Base-by-base conservation (phyloP, 345 rosid species). In the Eucalyptus tenuipes region DNA sequence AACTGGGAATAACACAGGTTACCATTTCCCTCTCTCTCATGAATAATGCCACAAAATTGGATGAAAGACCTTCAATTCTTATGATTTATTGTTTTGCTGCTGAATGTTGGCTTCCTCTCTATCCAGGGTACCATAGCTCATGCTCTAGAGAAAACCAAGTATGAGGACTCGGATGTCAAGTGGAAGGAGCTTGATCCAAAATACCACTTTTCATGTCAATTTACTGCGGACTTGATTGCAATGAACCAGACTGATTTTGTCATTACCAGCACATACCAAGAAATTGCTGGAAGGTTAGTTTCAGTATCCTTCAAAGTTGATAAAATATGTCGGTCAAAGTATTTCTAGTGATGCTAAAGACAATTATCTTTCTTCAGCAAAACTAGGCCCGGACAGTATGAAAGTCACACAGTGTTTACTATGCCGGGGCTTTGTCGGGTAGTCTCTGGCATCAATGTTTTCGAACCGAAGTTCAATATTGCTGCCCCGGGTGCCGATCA, bases 401-500 rank as follows among this genome's bases (percentile, higher is more conserved):
- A 98, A 91, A 96, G 99, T 89, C 98, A 98, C 87, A 85, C 85
- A 14, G 93, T 96, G 37, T 98, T 97, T 80, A 96, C 98, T 16
- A 96, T 97, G 98, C 99, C 99, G 29, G 99, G 99, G 85, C 93
- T 98, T 86, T 95, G 92, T 88, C 95, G 98, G 52, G 96, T 97
- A 25, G 95, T 95, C 86, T 97, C 99, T 20, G 99, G 99, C 90
- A 95, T 95, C 94, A 94, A 93, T 89, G 95, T 98, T 85, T 97
- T 96, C 48, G 98, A 98, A 88, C 98, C 99, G 0, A 98, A 98
- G 93, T 98, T 98, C 93, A 97, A 98, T 92, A 95, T 97, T 16
- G 97, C 95, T 86, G 95, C 98, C 81, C 99, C 98, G 17, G 99
- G 99, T 3, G 99, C 99, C 27, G 99, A 98, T 84, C 97, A 97